Evolutionary conservation across 352 stramenopile genomes (phyloP).

Genomic region (Peronospora farinosa): DNA sequence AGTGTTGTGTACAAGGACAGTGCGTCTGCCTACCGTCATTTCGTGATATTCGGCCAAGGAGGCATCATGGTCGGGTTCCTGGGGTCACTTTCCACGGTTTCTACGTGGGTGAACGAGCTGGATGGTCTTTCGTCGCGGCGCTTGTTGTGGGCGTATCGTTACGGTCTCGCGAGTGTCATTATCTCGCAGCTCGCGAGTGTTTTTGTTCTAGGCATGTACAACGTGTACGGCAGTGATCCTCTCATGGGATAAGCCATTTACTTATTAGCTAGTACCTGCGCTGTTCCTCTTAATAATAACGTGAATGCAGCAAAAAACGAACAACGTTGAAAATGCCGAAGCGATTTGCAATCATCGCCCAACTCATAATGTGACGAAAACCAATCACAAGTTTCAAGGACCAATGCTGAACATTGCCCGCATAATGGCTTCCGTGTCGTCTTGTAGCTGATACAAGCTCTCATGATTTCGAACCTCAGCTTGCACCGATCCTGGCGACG

Average conservation of each 20-base stretch:
- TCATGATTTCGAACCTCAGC: conserved; percentile 23
- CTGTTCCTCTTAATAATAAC: conserved; percentile 9
- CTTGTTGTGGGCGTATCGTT: conserved; percentile 49
- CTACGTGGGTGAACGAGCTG: conserved; percentile 60
- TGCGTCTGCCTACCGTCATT: conserved; percentile 30
- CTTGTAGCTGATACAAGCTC: conserved; percentile 22
- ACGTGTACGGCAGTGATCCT: conserved; percentile 32
- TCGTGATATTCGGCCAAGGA: conserved; percentile 41
- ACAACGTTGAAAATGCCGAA: conserved; percentile 5
- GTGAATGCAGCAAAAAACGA: conserved; percentile 5
- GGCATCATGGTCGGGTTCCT: conserved; percentile 46
- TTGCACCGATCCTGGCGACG: conserved; percentile 11
- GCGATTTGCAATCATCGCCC: not conserved
- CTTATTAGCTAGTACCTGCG: conserved; percentile 19
- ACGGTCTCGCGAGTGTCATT: conserved; percentile 41
- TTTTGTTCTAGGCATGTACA: conserved; percentile 50
- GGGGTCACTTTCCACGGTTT: conserved; percentile 66
- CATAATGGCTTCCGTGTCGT: conserved; percentile 26
- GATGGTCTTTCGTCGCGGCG: conserved; percentile 40
- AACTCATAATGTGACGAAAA: not conserved
- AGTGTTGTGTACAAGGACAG: conserved; percentile 29
- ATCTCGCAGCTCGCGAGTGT: conserved; percentile 50
- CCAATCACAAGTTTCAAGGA: conserved; percentile 6
- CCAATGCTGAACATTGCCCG: conserved; percentile 25
- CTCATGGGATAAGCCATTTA: conserved; percentile 25